Percentiles rank a stretch among this genome's conserved stretches.
phyloP scores from a whole-genome alignment of 2,329 filamentous ascomycete species.

The Cercospora janseana region DNA sequence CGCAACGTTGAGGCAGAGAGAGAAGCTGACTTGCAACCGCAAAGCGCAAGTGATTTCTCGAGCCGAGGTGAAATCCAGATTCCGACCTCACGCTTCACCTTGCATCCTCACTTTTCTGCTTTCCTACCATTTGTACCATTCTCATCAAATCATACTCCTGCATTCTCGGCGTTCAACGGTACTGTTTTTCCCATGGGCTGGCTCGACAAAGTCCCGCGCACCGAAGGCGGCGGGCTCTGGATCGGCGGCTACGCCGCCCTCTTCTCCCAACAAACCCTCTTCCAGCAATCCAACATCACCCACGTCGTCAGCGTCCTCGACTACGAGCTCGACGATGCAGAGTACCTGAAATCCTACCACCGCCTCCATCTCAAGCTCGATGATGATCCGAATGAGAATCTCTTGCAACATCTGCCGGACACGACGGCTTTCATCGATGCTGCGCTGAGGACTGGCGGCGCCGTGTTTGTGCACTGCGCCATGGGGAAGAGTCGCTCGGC shows the following conservation, averaged over 20 bases:
- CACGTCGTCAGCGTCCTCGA: conserved; percentile 63
- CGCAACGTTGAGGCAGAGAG: no score
- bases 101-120: not conserved
- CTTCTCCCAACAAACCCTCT: conserved; percentile 51
- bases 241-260: conserved; percentile 44
- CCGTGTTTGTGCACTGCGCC: conserved; percentile 72
- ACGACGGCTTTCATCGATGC: conserved; percentile 73
- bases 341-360: conserved; percentile 52
- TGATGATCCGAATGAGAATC: conserved; percentile 82
- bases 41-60: no score
- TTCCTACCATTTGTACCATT: not conserved
- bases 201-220: conserved; percentile 42
- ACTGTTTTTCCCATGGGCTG: conserved; percentile 37
- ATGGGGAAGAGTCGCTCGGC: conserved; percentile 95
- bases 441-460: conserved; percentile 60
- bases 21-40: no score
- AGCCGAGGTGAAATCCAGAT: conserved; percentile 8
- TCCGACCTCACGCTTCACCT: conserved; percentile 5
- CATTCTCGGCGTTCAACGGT: not conserved
- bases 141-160: not conserved
- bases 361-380: conserved; percentile 80
- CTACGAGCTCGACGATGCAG: conserved; percentile 58
- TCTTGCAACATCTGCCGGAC: conserved; percentile 73
- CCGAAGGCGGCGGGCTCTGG: conserved; percentile 37
- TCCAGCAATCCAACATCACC: conserved; percentile 73